Conservation (phyloP, 495 filamentous ascomycete species). For the Cercophora newfieldiana region DNA sequence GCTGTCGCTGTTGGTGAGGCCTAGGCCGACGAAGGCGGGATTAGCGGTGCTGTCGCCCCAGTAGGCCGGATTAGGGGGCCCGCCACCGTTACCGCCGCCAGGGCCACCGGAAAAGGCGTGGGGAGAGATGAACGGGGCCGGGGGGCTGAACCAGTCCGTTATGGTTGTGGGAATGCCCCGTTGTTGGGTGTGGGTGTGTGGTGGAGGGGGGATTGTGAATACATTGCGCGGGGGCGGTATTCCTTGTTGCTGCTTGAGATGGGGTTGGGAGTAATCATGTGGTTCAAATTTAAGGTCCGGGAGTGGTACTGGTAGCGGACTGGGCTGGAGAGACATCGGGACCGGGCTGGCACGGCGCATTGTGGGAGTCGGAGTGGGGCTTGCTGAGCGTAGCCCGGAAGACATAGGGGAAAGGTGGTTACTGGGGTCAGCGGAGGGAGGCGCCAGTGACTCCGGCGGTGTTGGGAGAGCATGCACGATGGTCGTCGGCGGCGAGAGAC, state of each 20-base stretch:
- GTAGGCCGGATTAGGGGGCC: constrained; percentile 3
- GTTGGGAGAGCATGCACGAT: constrained; percentile 24
- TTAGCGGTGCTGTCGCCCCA: constrained; percentile 20
- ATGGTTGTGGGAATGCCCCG: constrained; percentile 36
- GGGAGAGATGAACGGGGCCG: constrained; percentile 45
- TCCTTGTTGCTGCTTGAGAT: constrained; percentile 28
- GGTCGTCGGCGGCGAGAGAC: constrained; percentile 12
- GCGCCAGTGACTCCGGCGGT: constrained; percentile 33
- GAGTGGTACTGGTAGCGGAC: constrained; percentile 19
- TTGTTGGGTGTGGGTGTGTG: constrained; percentile 37
- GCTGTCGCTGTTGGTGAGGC: constrained; percentile 16
- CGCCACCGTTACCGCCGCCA: too few species aligned
- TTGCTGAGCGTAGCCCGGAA: constrained; percentile 8
- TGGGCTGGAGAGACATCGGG: constrained; percentile 17
- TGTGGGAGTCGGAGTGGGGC: constrained; percentile 28
- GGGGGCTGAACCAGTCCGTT: background rate
- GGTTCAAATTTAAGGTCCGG: constrained; percentile 25
- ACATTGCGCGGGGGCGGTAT: constrained; percentile 24
- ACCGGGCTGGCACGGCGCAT: constrained; percentile 23
- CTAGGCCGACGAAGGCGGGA: constrained; percentile 21
- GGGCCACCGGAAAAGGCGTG: constrained; percentile 32
- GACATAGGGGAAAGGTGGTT: constrained; percentile 24
- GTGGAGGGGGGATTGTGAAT: constrained; percentile 42
- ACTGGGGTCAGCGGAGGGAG: constrained; percentile 16
- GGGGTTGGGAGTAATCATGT: constrained; percentile 13